Conservation (phyloP, 1,284 basidiomycete species). For the Cutaneotrichosporon sp. region DNA sequence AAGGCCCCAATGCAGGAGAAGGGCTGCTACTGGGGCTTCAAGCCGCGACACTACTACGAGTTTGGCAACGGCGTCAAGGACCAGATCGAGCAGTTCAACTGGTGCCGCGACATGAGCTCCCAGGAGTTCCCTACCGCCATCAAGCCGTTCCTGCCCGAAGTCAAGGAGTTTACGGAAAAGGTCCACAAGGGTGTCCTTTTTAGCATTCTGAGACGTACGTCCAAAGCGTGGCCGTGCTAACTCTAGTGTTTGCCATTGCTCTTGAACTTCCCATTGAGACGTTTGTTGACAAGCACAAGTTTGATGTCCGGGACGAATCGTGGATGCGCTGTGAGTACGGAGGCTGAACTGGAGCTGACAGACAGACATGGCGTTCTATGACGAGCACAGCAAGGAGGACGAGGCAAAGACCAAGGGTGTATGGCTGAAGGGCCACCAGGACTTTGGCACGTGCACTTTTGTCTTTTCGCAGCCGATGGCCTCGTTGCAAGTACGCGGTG, state of each 20-base stretch:
- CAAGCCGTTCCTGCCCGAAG: conserved; percentile 16
- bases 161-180: conserved; percentile 17
- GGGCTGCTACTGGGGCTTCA: conserved; percentile 21
- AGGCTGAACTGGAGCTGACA: background rate
- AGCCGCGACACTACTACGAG: conserved; percentile 26
- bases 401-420: conserved; percentile 21
- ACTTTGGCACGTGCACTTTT: conserved; percentile 16
- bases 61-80: conserved; percentile 28
- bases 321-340: conserved; percentile 20
- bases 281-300: conserved; percentile 23
- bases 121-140: conserved; percentile 21
- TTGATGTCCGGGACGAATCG: conserved; percentile 22
- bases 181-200: conserved; percentile 21
- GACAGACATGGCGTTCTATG: conserved; percentile 26
- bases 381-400: conserved; percentile 22
- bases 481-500: conserved; percentile 21
- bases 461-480: conserved; percentile 26
- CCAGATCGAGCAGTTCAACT: conserved; percentile 30
- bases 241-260: conserved; percentile 21
- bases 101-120: conserved; percentile 20
- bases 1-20: conserved; percentile 16
- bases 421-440: conserved; percentile 28
- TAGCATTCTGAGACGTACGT: conserved; percentile 21
- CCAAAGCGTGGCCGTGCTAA: background rate
- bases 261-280: conserved; percentile 22